Percentiles rank a stretch among this genome's conserved stretches.
Conservation (phyloP, 2,329 filamentous ascomycete genomes). For the Annulohypoxylon truncatum region DNA sequence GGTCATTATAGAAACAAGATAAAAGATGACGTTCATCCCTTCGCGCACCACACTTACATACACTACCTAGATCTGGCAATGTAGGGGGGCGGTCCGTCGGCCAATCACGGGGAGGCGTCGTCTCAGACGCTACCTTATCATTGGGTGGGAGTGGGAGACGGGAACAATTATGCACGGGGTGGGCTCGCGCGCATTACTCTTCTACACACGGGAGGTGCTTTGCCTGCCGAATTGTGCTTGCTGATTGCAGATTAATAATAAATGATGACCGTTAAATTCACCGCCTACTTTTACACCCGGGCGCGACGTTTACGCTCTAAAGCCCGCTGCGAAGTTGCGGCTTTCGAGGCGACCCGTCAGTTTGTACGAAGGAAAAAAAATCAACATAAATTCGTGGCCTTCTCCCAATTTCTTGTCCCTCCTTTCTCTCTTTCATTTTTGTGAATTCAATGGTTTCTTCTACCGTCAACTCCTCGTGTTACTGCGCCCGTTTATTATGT, state of each 20-base stretch:
- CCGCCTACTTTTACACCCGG: conserved; percentile 26
- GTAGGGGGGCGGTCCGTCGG: neutral
- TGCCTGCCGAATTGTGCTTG: neutral
- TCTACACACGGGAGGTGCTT: neutral
- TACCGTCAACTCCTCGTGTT: neutral
- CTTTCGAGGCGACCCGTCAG: neutral
- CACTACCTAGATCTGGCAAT: neutral
- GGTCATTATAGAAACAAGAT: conserved; percentile 13
- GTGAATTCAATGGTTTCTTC: neutral
- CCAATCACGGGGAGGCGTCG: conserved; percentile 23
- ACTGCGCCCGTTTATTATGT: neutral
- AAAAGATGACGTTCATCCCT: conserved; percentile 24
- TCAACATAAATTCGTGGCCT: conserved; percentile 12
- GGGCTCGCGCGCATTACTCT: neutral
- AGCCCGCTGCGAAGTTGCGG: conserved; percentile 1
- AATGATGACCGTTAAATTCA: conserved; percentile 27
- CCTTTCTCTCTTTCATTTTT: neutral
- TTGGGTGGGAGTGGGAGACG: conserved; percentile 21
- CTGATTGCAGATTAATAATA: conserved; percentile 10
- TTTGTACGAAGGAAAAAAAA: neutral
- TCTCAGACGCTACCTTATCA: conserved; percentile 9
- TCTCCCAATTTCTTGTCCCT: neutral
- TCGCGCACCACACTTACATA: neutral
- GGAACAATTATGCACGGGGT: no score
- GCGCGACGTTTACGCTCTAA: neutral